These are phyloP conservation scores for Canna indica DNA, from an alignment of 176 grass and related monocot genomes.

Conservation along the genomic window DNA sequence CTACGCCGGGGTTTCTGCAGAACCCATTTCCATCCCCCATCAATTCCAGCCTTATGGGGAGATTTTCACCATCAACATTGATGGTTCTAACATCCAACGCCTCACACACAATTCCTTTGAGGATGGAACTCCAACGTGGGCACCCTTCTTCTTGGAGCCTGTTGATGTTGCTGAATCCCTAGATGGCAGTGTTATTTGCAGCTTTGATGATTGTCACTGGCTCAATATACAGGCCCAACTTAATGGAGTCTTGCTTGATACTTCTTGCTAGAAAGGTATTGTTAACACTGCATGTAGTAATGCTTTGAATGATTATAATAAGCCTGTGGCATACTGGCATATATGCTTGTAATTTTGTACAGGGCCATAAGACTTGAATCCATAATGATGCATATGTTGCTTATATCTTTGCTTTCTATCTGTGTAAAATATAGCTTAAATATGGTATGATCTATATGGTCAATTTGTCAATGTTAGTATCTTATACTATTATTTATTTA, in stretches of 20 bases:
- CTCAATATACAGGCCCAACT: conserved; percentile 29
- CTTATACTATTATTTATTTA: no score
- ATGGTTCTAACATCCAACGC: conserved; percentile 42
- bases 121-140: conserved; percentile 84
- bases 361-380: no score
- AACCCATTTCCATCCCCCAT: conserved; percentile 77
- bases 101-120: conserved; percentile 88
- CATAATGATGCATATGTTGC: no score
- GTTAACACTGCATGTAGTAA: no score
- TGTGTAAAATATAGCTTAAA: no score
- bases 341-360: no score
- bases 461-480: no score
- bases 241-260: not conserved
- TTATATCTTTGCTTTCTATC: no score
- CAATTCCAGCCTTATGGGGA: conserved; percentile 93
- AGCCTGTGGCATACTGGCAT: no score
- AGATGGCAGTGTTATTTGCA: conserved; percentile 35
- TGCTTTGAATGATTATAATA: no score
- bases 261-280: not conserved
- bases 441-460: no score
- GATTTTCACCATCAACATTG: conserved; percentile 65
- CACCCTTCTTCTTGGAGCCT: conserved; percentile 32
- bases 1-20: conserved; percentile 66
- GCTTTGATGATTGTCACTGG: conserved; percentile 75
- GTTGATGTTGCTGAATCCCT: conserved; percentile 50